phyloP scores from a whole-genome alignment of 116 monocot genomes.

The Phalaenopsis hybrid region DNA sequence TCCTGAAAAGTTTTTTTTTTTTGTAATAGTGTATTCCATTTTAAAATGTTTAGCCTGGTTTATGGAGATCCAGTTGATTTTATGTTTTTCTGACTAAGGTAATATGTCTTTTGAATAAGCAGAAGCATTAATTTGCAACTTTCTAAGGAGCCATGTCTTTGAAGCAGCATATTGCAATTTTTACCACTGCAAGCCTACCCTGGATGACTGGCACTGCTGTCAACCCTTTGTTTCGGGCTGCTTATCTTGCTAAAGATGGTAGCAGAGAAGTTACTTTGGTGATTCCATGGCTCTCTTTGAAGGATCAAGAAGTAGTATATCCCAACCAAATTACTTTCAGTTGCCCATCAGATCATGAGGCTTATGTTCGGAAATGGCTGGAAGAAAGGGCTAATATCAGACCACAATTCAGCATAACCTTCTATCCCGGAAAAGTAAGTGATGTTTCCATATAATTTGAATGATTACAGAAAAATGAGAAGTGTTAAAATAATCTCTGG shows the following conservation, averaged over 20 bases:
- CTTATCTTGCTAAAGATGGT: slow-evolving; percentile 62
- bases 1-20: neutral
- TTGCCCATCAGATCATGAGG: slow-evolving; percentile 55
- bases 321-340: slow-evolving; percentile 58
- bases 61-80: neutral
- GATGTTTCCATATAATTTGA: neutral
- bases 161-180: slow-evolving; percentile 68
- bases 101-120: neutral
- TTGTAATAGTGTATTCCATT: neutral
- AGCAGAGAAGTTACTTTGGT: slow-evolving; percentile 51
- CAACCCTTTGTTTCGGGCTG: slow-evolving; percentile 87
- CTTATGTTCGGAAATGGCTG: slow-evolving; percentile 62
- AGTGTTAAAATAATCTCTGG: too few relatives aligned
- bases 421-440: slow-evolving; percentile 80
- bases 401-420: slow-evolving; percentile 45
- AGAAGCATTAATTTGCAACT: neutral
- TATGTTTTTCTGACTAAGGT: neutral
- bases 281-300: slow-evolving; percentile 79
- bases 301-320: slow-evolving; percentile 73
- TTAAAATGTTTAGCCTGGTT: neutral
- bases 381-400: slow-evolving; percentile 41
- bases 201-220: slow-evolving; percentile 98
- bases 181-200: slow-evolving; percentile 88
- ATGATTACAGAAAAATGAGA: neutral
- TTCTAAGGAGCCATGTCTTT: slow-evolving; percentile 14